Evolutionary conservation across 1,284 basidiomycete species (phyloP).

Genomic region (Ustilago lituana): DNA sequence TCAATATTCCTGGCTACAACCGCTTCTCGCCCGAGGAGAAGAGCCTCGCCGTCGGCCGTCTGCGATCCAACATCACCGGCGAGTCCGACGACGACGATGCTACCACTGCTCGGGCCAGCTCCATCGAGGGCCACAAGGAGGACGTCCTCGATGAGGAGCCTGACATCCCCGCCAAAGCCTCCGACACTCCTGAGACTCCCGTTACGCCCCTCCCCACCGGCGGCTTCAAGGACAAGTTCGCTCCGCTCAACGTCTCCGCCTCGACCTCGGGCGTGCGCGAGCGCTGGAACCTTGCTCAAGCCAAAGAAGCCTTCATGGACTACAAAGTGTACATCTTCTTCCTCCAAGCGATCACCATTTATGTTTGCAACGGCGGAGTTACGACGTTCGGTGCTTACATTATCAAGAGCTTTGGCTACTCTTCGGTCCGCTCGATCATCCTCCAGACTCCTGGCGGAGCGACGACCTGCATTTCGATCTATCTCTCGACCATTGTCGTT

Average conservation of each 20-base stretch:
- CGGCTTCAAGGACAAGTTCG: conserved; percentile 33
- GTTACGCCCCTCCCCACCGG: conserved; percentile 18
- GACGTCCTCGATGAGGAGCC: conserved; percentile 10
- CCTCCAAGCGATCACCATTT: conserved; percentile 68
- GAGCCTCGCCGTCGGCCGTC: conserved; percentile 63
- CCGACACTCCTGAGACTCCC: background rate
- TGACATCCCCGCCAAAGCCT: background rate
- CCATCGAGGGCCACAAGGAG: conserved; percentile 11
- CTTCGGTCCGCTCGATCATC: conserved; percentile 69
- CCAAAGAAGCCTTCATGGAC: conserved; percentile 69
- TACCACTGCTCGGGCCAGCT: conserved; percentile 23
- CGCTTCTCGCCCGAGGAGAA: conserved; percentile 43
- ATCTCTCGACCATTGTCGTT: conserved; percentile 68
- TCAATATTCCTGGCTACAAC: conserved; percentile 53
- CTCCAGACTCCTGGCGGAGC: conserved; percentile 68
- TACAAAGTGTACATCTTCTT: conserved; percentile 70
- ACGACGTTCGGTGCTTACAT: conserved; percentile 71
- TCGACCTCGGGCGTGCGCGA: conserved; percentile 37
- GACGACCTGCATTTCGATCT: conserved; percentile 69
- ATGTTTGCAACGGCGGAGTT: conserved; percentile 68
- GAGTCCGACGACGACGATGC: conserved; percentile 64
- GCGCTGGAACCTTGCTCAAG: conserved; percentile 67
- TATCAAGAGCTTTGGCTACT: conserved; percentile 70
- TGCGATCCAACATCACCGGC: conserved; percentile 67
- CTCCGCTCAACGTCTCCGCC: conserved; percentile 38